Conservation (phyloP, 2,329 filamentous ascomycete genomes). For the Exophiala viscosa region DNA sequence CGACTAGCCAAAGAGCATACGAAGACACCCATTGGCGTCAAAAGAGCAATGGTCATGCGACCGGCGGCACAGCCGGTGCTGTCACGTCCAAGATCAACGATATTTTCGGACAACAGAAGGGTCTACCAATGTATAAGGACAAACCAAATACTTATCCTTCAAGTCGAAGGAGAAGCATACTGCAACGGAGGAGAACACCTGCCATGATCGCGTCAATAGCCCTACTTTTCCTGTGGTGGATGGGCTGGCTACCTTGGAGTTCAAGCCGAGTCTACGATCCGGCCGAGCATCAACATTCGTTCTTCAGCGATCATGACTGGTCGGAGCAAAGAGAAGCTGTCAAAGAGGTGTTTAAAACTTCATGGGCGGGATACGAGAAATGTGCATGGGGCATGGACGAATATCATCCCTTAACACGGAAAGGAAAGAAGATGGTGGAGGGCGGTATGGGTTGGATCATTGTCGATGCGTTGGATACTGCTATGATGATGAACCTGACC, state of each 20-base stretch:
- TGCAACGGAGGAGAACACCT: slow-evolving; percentile 61
- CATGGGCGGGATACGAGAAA: slow-evolving; percentile 88
- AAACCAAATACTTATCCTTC: slow-evolving; percentile 69
- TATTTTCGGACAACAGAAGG: slow-evolving; percentile 60
- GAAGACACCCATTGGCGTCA: slow-evolving; percentile 66
- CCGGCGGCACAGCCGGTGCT: slow-evolving; percentile 37
- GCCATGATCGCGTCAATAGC: slow-evolving; percentile 54
- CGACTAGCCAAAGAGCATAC: slow-evolving; percentile 59
- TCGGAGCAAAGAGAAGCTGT: slow-evolving; percentile 71
- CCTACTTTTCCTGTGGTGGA: slow-evolving; percentile 63
- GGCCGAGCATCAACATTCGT: slow-evolving; percentile 13
- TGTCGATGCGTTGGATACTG: slow-evolving; percentile 88
- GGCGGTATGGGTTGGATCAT: slow-evolving; percentile 97
- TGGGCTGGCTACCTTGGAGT: slow-evolving; percentile 53
- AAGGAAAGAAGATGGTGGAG: slow-evolving; percentile 76
- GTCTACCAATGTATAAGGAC: slow-evolving; percentile 96
- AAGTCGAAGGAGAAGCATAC: slow-evolving; percentile 56
- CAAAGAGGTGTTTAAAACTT: slow-evolving; percentile 82
- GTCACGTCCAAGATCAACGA: slow-evolving; percentile 61
- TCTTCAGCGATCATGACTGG: slow-evolving; percentile 59
- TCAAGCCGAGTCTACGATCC: slow-evolving; percentile 12
- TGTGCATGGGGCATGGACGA: slow-evolving; percentile 95
- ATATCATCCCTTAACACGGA: slow-evolving; percentile 78
- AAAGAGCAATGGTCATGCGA: slow-evolving; percentile 42
- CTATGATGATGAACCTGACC: slow-evolving; percentile 98